Percentiles rank a stretch among this genome's conserved stretches.
Conservation (phyloP, 495 filamentous ascomycete genomes). For the Cenococcum geophilum region DNA sequence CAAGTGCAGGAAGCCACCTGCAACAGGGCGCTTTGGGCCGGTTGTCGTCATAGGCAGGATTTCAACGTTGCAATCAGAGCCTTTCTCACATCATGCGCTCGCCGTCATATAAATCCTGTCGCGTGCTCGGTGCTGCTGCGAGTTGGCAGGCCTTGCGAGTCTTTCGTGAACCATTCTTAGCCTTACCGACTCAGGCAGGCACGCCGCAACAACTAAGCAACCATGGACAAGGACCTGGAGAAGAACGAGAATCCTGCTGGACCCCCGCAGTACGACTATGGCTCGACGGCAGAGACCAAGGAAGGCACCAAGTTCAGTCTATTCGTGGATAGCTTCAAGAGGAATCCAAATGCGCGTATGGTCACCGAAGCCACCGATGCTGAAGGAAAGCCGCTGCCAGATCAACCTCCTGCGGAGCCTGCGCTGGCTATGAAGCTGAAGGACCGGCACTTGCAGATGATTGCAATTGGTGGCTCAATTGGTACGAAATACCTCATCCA, state of each 20-base stretch:
- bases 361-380: slow-evolving; percentile 50
- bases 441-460: slow-evolving; percentile 89
- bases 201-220: background rate
- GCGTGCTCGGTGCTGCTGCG: background rate
- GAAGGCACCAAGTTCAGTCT: slow-evolving; percentile 12
- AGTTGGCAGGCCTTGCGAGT: background rate
- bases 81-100: background rate
- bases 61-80: background rate
- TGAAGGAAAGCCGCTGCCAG: slow-evolving; percentile 62
- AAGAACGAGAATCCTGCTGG: slow-evolving; percentile 3
- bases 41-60: background rate
- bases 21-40: background rate
- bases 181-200: background rate
- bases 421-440: slow-evolving; percentile 72
- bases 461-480: slow-evolving; percentile 92
- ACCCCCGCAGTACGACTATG: slow-evolving; percentile 22
- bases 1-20: background rate
- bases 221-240: slow-evolving; percentile 24
- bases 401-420: slow-evolving; percentile 63
- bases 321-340: slow-evolving; percentile 67
- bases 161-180: background rate
- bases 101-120: background rate
- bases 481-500: slow-evolving; percentile 46
- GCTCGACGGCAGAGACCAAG: slow-evolving; percentile 19
- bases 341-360: slow-evolving; percentile 64